Percentiles rank a stretch among this genome's conserved stretches.
phyloP scores from a whole-genome alignment of 768 basidiomycete genomes.

The Neoboletus magnificus region DNA sequence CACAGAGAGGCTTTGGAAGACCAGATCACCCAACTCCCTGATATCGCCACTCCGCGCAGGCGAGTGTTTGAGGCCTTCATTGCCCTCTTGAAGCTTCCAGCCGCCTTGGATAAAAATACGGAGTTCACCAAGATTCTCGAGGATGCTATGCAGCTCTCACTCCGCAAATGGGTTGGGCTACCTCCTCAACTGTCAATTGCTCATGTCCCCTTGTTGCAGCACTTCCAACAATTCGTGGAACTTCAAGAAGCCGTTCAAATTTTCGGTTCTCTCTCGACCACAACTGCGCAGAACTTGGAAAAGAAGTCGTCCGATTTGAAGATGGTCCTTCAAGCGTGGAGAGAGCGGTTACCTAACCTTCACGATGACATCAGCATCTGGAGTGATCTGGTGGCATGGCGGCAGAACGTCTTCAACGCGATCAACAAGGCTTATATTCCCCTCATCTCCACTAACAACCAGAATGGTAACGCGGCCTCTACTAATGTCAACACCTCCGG shows the following conservation, averaged over 20 bases:
- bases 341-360: slow-evolving; percentile 91
- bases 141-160: slow-evolving; percentile 93
- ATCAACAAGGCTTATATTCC: slow-evolving; percentile 97
- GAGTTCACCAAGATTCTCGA: slow-evolving; percentile 89
- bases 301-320: slow-evolving; percentile 95
- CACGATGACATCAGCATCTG: slow-evolving; percentile 98
- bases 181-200: slow-evolving; percentile 86
- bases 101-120: slow-evolving; percentile 73
- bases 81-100: slow-evolving; percentile 81
- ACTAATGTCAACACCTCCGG: slow-evolving; percentile 78
- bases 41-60: slow-evolving; percentile 90
- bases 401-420: slow-evolving; percentile 96
- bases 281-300: slow-evolving; percentile 85
- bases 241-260: slow-evolving; percentile 94
- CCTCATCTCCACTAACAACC: slow-evolving; percentile 63
- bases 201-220: slow-evolving; percentile 91
- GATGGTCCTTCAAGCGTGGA: slow-evolving; percentile 94
- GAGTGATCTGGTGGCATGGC: slow-evolving; percentile 99
- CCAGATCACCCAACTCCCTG: slow-evolving; percentile 74
- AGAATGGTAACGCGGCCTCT: slow-evolving; percentile 46
- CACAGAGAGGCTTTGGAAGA: slow-evolving; percentile 75
- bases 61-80: slow-evolving; percentile 97
- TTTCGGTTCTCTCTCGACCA: slow-evolving; percentile 84
- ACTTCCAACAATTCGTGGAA: slow-evolving; percentile 99
- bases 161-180: slow-evolving; percentile 93